Percentiles rank a stretch among this genome's conserved stretches.
Evolutionary conservation across 768 basidiomycete genomes (phyloP).

Genomic region (Kwoniella sp.): DNA sequence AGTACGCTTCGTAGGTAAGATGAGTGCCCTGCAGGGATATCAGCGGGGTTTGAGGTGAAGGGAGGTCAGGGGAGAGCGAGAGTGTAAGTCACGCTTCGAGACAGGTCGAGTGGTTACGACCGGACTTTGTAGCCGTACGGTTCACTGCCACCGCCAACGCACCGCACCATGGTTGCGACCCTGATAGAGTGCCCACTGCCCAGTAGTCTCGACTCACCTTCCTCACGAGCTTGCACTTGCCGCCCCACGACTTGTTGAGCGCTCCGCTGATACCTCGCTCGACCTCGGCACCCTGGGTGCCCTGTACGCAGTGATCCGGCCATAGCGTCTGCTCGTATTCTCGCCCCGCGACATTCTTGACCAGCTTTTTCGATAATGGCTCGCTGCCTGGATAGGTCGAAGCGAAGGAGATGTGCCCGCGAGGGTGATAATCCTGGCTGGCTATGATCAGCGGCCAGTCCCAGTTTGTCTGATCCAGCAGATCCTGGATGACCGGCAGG

Average conservation of each 20-base stretch:
- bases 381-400: conserved; percentile 52
- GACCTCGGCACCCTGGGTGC: conserved; percentile 60
- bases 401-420: conserved; percentile 67
- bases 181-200: too few relatives aligned
- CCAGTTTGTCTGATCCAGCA: conserved; percentile 54
- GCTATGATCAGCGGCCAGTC: conserved; percentile 52
- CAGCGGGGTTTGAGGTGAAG: too few relatives aligned
- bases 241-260: conserved; percentile 53
- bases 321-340: conserved; percentile 61
- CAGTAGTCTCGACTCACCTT: conserved; percentile 31
- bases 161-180: too few relatives aligned
- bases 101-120: too few relatives aligned
- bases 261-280: conserved; percentile 57
- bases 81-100: too few relatives aligned
- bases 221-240: conserved; percentile 24
- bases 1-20: conserved; percentile 67
- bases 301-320: conserved; percentile 71
- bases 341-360: conserved; percentile 36
- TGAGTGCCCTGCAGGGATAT: conserved; percentile 46
- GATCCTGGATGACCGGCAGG: conserved; percentile 57
- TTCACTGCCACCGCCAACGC: background rate
- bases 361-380: conserved; percentile 52
- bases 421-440: conserved; percentile 54
- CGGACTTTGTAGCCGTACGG: background rate
- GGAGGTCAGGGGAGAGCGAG: too few relatives aligned